Percentiles rank a stretch among this genome's conserved stretches.
These are phyloP conservation scores for Cenchrus fungigraminus DNA, from an alignment of 176 grass and related monocot genomes.

Conservation along the genomic window DNA sequence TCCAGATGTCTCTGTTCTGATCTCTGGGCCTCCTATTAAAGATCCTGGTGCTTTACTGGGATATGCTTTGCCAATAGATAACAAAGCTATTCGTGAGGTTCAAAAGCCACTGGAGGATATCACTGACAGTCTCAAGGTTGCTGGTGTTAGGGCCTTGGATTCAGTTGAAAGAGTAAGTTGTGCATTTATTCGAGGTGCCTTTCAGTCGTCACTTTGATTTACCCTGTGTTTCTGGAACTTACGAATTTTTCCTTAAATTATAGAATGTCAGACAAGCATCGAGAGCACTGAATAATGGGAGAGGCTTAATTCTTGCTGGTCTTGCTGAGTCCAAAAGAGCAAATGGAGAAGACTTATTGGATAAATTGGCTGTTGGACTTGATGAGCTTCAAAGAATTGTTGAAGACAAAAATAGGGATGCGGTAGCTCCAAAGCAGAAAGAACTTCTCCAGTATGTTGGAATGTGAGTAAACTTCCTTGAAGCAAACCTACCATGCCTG, in stretches of 20 bases:
- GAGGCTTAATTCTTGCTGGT: slow-evolving; percentile 71
- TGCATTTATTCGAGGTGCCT: slow-evolving; percentile 4
- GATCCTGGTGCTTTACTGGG: slow-evolving; percentile 94
- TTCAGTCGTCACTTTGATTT: slow-evolving; percentile 25
- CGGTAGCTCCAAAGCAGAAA: slow-evolving; percentile 92
- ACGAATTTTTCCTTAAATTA: slow-evolving; percentile 27
- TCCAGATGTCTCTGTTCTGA: slow-evolving; percentile 92
- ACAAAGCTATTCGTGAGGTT: slow-evolving; percentile 95
- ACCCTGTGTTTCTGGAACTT: slow-evolving; percentile 22
- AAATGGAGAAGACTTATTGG: slow-evolving; percentile 77
- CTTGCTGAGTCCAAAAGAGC: slow-evolving; percentile 92
- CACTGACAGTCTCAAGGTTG: slow-evolving; percentile 88
- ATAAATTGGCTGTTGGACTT: slow-evolving; percentile 81
- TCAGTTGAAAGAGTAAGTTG: slow-evolving; percentile 89
- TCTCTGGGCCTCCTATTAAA: slow-evolving; percentile 97
- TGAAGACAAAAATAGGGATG: slow-evolving; percentile 83
- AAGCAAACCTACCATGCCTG: slow-evolving; percentile 31
- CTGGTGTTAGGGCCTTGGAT: slow-evolving; percentile 94
- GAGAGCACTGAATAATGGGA: slow-evolving; percentile 73
- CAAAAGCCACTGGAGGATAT: slow-evolving; percentile 97
- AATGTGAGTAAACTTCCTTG: slow-evolving; percentile 57
- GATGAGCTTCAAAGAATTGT: slow-evolving; percentile 85
- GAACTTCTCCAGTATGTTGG: slow-evolving; percentile 97
- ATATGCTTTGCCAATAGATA: slow-evolving; percentile 95
- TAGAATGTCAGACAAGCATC: slow-evolving; percentile 98